Evolutionary conservation across 345 rosid genomes (phyloP), one percentile per base, ranked within the genome.

Genomic region (Eutrema yunnanense): DNA sequence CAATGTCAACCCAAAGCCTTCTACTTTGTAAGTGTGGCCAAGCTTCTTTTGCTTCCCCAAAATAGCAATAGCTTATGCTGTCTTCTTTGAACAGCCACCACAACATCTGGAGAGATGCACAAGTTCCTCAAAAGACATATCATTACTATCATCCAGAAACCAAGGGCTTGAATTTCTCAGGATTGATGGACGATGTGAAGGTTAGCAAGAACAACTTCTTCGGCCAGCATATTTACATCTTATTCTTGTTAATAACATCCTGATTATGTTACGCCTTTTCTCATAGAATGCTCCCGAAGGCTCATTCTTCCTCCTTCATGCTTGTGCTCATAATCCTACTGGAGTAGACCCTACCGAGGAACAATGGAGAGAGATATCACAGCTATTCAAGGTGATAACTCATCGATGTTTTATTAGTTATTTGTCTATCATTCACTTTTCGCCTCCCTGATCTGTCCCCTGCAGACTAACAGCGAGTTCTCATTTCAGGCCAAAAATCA

Each of bases 91-190:
- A 79, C 91, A 91, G 98, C 85, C 98, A 94, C 82, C 98, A 90
- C 67, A 94, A 94, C 70, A 94, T 91, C 74, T 94, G 98, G 98
- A 87, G 88, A 86, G 97, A 94, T 82, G 97, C 98, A 34, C 86
- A 81, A 9, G 96, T 94, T 65, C 78, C 98, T 69, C 92, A 89
- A 65, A 83, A 81, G 72, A 84, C 92, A 0, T 89, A 86, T 79
- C 97, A 86, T 78, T 91, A 94, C 83, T 94, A 94, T 78, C 96
- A 83, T 64, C 88, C 98, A 16, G 96, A 83, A 74, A 81, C 95
- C 13, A 89, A 65, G 83, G 98, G 96, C 22, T 84, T 94, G 80
- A 80, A 94, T 85, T 94, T 94, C 82, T 80, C 95, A 0, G 86
- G 85, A 44, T 53, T 91, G 83, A 85, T 94, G 92, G 95, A 94